Evolutionary conservation across 768 basidiomycete genomes (phyloP), one percentile per base, ranked within the genome.

Genomic region (Podaxis pistillaris): DNA sequence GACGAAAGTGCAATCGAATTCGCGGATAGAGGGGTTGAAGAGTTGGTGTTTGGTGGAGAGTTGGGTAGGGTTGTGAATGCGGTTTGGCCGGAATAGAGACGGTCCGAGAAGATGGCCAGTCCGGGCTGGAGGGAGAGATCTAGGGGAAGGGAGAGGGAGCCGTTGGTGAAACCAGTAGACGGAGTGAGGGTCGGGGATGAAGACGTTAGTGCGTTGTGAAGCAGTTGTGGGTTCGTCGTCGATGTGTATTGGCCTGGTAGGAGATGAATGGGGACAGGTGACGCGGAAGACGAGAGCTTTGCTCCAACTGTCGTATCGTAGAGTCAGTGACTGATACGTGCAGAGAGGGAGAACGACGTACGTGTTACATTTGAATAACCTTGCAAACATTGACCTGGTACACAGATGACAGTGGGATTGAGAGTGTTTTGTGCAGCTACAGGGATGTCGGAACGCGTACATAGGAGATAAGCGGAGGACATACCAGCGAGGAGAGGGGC

Each of bases 301-400:
- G 82, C 82, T 65, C 92, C 92, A 60, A 94, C 92, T 94, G 65
- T 17, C 28, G 9, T 49, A 59, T 28, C 44, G 33, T 44, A 36
- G 44, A 60, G 30, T 63, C 67, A 58, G 66, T 81, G 73, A 54
- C 49, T 22, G 40, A 54, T 52, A 17, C 13, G 62, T 17, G 61
- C 19, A 26, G 5, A 28, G 24, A 7, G 36, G 76, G 72, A 3
- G 82, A 84, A 67, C 84, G 80, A 75, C 77, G 46, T 58, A 87
- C 90, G 77, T 67, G 90, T 89, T 44, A 83, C 86, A 69, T 93
- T 93, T 36, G 89, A 85, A 74, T 79, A 85, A 50, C 92, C 92
- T 72, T 92, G 82, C 58, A 93, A 76, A 80, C 92, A 94, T 86
- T 93, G 91, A 67, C 90, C 91, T 72, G 91, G 85, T 85, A 89